A percentile compares a stretch with the other conserved stretches of the same genome.
Evolutionary conservation across 2,329 filamentous ascomycete genomes (phyloP).

Genomic region (Botrytis aclada): DNA sequence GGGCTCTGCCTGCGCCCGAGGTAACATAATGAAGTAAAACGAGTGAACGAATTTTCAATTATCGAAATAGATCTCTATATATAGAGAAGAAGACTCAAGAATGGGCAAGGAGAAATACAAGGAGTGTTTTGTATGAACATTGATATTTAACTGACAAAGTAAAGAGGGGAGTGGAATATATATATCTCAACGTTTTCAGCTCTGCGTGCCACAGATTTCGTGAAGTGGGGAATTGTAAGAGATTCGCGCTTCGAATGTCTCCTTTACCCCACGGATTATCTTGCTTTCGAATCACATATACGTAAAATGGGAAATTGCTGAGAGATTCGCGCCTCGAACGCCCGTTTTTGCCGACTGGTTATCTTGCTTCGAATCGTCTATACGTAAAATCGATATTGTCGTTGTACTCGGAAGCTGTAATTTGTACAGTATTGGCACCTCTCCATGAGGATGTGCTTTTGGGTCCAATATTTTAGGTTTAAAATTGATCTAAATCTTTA

Average conservation of each 20-base stretch:
- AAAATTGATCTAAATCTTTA: background rate
- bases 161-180: background rate
- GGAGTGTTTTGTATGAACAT: background rate
- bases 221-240: background rate
- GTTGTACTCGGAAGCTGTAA: background rate
- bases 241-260: background rate
- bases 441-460: background rate
- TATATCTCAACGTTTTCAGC: background rate
- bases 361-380: background rate
- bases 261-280: background rate
- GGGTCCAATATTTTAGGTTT: background rate
- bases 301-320: background rate
- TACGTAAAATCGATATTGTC: background rate
- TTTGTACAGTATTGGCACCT: background rate
- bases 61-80: background rate
- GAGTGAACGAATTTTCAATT: background rate
- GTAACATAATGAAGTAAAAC: background rate
- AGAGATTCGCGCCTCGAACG: background rate
- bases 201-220: background rate
- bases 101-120: background rate
- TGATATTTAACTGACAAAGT: background rate
- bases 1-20: background rate
- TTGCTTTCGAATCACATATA: background rate
- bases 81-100: background rate
- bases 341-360: background rate